Evolutionary conservation across 352 stramenopile genomes (phyloP).

Genomic region (Phytopythium kandeliae): DNA sequence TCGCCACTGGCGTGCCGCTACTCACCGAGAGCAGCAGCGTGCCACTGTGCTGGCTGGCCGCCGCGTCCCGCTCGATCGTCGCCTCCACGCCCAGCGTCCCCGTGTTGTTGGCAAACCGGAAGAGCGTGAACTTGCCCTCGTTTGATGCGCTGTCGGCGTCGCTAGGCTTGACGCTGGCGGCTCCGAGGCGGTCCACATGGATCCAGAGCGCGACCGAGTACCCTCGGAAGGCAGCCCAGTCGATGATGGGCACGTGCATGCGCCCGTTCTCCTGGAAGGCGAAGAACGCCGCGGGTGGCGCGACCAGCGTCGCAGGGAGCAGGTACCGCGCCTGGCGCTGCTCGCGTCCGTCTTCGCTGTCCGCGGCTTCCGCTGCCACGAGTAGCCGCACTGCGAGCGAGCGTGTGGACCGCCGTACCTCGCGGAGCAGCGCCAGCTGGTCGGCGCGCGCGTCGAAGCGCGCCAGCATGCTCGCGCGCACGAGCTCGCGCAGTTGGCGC

Average conservation of each 20-base stretch:
- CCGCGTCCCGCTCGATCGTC: conserved; percentile 38
- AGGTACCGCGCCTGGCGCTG: conserved; percentile 24
- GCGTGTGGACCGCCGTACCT: conserved; percentile 25
- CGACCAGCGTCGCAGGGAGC: conserved; percentile 20
- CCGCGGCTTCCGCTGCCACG: conserved; percentile 10
- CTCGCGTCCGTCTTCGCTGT: conserved; percentile 7
- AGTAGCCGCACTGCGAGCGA: conserved; percentile 31
- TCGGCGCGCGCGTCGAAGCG: conserved; percentile 12
- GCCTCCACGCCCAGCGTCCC: conserved; percentile 67
- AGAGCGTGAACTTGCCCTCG: conserved; percentile 55
- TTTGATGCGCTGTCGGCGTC: not conserved
- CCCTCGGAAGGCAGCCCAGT: conserved; percentile 73
- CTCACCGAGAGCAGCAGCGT: conserved; percentile 44
- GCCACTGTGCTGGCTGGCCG: conserved; percentile 13
- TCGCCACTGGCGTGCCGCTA: conserved; percentile 33
- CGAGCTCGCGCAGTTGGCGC: conserved; percentile 3
- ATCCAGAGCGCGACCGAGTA: conserved; percentile 80
- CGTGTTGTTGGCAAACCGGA: conserved; percentile 67
- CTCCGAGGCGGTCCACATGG: conserved; percentile 25
- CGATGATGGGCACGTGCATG: conserved; percentile 73
- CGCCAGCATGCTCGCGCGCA: conserved; percentile 1
- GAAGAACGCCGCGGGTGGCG: conserved; percentile 61
- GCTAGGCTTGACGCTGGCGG: conserved; percentile 1
- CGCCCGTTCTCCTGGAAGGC: conserved; percentile 47
- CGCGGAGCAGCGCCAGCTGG: conserved; percentile 11